Evolutionary conservation across 345 rosid species (phyloP), one percentile per base, ranked within the genome.

Genomic region (Gossypium australe): DNA sequence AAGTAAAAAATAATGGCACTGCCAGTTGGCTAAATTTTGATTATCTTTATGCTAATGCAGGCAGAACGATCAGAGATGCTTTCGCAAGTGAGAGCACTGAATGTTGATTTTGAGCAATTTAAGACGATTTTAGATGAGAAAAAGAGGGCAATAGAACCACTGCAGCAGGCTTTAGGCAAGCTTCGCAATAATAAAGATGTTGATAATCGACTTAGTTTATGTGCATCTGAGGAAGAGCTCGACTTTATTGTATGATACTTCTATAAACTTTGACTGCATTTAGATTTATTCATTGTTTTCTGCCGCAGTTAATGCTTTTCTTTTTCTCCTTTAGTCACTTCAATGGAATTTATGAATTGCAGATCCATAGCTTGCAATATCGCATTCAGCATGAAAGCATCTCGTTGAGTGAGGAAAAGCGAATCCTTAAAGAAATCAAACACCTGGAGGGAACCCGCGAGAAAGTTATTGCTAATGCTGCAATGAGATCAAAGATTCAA

Each of bases 351-450:
- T 80, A 75, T 74, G 65, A 74, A 79, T 80, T 52, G 79, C 86
- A 96, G 99, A 96, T 93, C 74, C 82, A 79, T 83, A 87, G 95
- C 78, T 87, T 82, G 81, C 86, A 92, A 48, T 96, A 89, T 62
- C 91, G 85, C 75, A 93, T 96, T 57, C 94, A 93, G 75, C 99
- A 96, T 70, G 97, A 93, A 77, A 93, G 98, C 88, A 92, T 93
- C 77, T 80, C 97, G 2, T 74, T 96, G 80, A 59, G 90, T 0
- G 98, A 96, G 85, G 99, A 96, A 86, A 96, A 96, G 87, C 91
- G 93, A 83, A 24, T 92, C 62, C 91, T 96, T 48, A 89, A 85
- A 84, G 98, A 96, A 82, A 87, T 96, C 78, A 92, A 88, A 81
- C 97, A 79, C 83, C 95, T 93, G 63, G 98, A 93, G 80, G 93